Conservation (phyloP, 345 rosid species). For the Ceriops zippeliana region DNA sequence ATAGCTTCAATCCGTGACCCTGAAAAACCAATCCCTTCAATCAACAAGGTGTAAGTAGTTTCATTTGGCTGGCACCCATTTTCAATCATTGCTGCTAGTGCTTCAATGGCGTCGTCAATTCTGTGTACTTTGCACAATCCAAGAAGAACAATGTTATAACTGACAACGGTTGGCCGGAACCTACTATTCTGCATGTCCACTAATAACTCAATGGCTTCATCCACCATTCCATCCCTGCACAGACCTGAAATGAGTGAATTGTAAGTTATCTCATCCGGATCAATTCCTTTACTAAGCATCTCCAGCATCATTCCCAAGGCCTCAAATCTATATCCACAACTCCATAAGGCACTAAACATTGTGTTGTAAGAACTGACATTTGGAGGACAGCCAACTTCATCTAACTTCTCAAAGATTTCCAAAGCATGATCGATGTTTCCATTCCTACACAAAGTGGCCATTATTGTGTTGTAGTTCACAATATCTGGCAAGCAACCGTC, state of each 20-base stretch:
- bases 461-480: constrained; percentile 72
- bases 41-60: constrained; percentile 60
- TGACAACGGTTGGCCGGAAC: constrained; percentile 57
- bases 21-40: constrained; percentile 73
- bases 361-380: constrained; percentile 77
- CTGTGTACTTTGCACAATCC: constrained; percentile 71
- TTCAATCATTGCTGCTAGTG: constrained; percentile 55
- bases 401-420: constrained; percentile 60
- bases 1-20: constrained; percentile 72
- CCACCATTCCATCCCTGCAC: constrained; percentile 84
- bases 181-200: constrained; percentile 64
- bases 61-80: constrained; percentile 72
- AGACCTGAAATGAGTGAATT: constrained; percentile 76
- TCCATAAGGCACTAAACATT: constrained; percentile 76
- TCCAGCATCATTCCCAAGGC: constrained; percentile 60
- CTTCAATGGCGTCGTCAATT: constrained; percentile 60
- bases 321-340: constrained; percentile 50
- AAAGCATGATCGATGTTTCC: constrained; percentile 70
- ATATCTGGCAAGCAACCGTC: constrained; percentile 82
- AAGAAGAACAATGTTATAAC: constrained; percentile 67
- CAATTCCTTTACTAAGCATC: constrained; percentile 59
- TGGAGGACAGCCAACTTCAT: constrained; percentile 75
- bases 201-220: constrained; percentile 61
- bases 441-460: constrained; percentile 63
- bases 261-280: constrained; percentile 72